Percentiles rank a stretch among this genome's conserved stretches.
These are phyloP conservation scores for Inga leiocalycina DNA, from an alignment of 306 rosid genomes.

Conservation along the genomic window DNA sequence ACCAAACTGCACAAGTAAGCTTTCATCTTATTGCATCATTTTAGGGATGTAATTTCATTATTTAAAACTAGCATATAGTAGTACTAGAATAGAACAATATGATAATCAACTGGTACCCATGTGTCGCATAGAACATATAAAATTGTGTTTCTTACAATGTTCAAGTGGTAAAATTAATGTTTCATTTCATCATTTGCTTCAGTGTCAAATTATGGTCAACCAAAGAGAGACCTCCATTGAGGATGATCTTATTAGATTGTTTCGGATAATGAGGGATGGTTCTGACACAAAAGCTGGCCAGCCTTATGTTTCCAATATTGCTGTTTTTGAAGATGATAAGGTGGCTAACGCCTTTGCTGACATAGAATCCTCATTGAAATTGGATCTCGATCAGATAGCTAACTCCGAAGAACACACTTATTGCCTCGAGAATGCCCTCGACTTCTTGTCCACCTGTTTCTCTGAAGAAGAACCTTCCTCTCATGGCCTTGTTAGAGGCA, in stretches of 20 bases:
- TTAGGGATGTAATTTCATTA: background rate
- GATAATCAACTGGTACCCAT: background rate
- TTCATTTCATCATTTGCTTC: background rate
- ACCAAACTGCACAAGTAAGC: background rate
- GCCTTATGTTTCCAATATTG: background rate
- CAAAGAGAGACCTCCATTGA: background rate
- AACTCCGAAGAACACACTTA: background rate
- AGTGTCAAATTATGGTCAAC: background rate
- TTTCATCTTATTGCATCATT: background rate
- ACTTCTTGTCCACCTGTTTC: background rate
- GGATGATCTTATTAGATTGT: constrained; percentile 12
- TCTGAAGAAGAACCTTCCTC: background rate
- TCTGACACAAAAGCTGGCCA: background rate
- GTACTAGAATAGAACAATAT: background rate
- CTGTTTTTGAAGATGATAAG: background rate
- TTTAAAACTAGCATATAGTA: background rate
- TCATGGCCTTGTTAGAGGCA: background rate
- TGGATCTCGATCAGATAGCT: background rate
- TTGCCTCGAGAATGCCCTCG: background rate
- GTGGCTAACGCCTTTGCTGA: background rate
- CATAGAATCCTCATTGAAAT: background rate
- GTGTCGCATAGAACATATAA: background rate
- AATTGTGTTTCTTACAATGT: background rate
- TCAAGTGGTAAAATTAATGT: background rate
- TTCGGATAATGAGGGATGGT: background rate